These are phyloP conservation scores for Schizophyllum amplum DNA, from an alignment of 1,284 basidiomycete species.

Conservation along the genomic window DNA sequence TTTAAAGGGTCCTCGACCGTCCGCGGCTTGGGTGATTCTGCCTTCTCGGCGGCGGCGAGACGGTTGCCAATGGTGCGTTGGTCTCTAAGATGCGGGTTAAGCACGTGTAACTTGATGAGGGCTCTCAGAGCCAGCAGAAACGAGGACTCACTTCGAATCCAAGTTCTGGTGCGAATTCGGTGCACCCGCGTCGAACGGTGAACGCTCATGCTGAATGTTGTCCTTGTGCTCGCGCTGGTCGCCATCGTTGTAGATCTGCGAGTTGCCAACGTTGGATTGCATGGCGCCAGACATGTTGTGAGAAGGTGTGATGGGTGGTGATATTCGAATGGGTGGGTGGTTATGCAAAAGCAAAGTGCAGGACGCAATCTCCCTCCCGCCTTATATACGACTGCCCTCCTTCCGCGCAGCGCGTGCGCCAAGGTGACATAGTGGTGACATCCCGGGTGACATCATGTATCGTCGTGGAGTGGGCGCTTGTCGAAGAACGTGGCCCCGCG, in stretches of 20 bases:
- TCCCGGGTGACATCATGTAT: not conserved
- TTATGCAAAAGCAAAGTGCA: not conserved
- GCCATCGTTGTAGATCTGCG: slow-evolving; percentile 33
- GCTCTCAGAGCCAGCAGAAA: not conserved
- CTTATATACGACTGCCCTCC: not conserved
- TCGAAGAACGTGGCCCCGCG: not conserved
- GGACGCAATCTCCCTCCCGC: not conserved
- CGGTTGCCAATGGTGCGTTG: slow-evolving; percentile 31
- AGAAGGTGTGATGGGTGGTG: not conserved
- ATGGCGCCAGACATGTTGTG: slow-evolving; percentile 17
- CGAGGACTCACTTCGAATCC: slow-evolving; percentile 29
- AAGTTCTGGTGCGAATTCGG: slow-evolving; percentile 26
- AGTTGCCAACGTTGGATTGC: slow-evolving; percentile 39
- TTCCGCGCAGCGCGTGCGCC: no score
- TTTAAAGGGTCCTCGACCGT: slow-evolving; percentile 30
- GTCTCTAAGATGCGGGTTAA: slow-evolving; percentile 21
- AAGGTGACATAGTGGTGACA: not conserved
- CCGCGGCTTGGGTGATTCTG: not conserved
- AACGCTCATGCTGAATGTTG: slow-evolving; percentile 16
- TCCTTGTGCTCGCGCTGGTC: slow-evolving; percentile 27
- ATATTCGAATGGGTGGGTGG: not conserved
- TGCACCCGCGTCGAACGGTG: slow-evolving; percentile 19
- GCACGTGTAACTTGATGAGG: not conserved
- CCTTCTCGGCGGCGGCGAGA: slow-evolving; percentile 24
- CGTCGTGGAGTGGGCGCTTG: not conserved